Percentiles rank a stretch among this genome's conserved stretches.
Evolutionary conservation across 2,329 filamentous ascomycete species (phyloP).

Genomic region (Calcarisporium arbuscula): DNA sequence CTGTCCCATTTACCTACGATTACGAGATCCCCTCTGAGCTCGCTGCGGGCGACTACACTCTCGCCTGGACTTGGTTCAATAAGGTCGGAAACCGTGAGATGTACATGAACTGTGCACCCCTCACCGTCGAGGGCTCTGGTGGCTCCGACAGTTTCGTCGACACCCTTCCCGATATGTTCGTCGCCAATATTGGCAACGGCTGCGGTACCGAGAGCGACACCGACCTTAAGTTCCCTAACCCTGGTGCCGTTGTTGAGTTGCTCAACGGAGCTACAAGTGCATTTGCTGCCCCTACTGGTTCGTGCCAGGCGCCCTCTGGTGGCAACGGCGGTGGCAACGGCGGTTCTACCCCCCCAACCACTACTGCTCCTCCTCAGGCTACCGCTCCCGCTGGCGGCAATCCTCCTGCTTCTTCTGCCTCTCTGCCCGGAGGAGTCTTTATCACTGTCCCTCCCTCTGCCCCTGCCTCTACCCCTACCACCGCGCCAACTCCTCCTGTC

Average conservation of each 20-base stretch:
- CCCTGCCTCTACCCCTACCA: conserved; percentile 12
- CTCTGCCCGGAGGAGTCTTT: conserved; percentile 33
- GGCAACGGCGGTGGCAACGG: neutral
- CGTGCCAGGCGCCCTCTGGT: conserved; percentile 4
- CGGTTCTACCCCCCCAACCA: neutral
- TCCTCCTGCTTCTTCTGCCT: conserved; percentile 2
- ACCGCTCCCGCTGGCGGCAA: neutral
- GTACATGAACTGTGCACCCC: conserved; percentile 92
- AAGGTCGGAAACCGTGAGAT: conserved; percentile 88
- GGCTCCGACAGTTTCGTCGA: conserved; percentile 48
- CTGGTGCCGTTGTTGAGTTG: conserved; percentile 49
- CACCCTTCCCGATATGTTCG: conserved; percentile 63
- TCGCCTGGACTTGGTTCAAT: conserved; percentile 97
- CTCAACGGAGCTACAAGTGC: conserved; percentile 32
- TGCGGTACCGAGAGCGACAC: conserved; percentile 44
- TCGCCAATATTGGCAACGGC: conserved; percentile 54
- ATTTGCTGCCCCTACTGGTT: conserved; percentile 17
- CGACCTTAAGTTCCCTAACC: conserved; percentile 56
- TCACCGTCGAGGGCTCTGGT: conserved; percentile 53
- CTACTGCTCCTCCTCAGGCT: neutral
- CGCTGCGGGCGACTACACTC: conserved; percentile 66
- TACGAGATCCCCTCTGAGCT: conserved; percentile 69
- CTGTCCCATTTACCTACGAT: conserved; percentile 52
- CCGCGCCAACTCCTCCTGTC: conserved; percentile 10
- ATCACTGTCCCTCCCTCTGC: conserved; percentile 23